Conservation (phyloP, 2,329 filamentous ascomycete species). For the Diaporthe sp. region DNA sequence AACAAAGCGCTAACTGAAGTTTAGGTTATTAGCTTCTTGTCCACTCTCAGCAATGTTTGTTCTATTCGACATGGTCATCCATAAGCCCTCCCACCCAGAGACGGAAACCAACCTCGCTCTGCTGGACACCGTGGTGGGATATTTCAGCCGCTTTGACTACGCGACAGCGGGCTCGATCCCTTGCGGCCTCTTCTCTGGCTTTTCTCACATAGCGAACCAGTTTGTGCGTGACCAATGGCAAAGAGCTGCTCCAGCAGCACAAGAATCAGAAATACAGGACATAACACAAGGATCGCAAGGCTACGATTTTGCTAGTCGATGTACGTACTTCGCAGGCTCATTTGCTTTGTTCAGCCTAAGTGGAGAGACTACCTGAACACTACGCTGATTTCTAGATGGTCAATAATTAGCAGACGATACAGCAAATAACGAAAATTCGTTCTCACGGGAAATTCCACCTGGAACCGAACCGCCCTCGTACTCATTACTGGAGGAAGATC, state of each 20-base stretch:
- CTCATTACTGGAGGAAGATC: background rate
- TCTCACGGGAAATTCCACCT: background rate
- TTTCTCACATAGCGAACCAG: slow-evolving; percentile 10
- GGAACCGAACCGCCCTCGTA: background rate
- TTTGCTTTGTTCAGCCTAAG: accelerated
- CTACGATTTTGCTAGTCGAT: background rate
- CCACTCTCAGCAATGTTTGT: slow-evolving; percentile 15
- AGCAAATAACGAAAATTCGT: background rate
- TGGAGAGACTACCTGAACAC: background rate
- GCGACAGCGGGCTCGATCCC: background rate
- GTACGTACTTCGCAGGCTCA: background rate
- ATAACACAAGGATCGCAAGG: background rate
- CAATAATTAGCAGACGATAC: background rate
- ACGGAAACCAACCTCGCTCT: slow-evolving; percentile 2
- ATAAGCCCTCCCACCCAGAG: background rate
- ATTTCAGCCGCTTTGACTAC: background rate
- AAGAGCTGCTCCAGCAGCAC: background rate
- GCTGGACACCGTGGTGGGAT: background rate
- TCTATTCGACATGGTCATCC: slow-evolving; percentile 10
- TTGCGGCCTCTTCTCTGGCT: slow-evolving; percentile 5
- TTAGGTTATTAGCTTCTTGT: background rate
- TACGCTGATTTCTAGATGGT: background rate
- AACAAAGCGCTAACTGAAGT: background rate
- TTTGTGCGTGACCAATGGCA: background rate
- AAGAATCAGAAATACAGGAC: background rate